Evolutionary conservation across 164 flowering plant species (phyloP), one percentile per base, ranked within the genome.

Genomic region (Santalum album): DNA sequence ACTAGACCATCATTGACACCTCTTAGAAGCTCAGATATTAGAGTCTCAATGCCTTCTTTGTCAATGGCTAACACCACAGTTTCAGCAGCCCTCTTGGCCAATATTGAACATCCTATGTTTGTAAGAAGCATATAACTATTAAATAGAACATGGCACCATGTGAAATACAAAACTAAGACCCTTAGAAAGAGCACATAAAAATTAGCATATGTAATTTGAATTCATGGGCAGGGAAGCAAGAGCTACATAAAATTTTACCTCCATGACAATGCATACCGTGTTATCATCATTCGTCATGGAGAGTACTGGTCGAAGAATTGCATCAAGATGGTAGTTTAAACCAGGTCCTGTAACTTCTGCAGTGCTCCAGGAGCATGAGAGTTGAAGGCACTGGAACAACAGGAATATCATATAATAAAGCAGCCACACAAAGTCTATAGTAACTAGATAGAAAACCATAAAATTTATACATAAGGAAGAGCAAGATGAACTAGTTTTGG

Each of bases 301-400:
- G 15, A 94, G 78, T 59, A 94, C 74, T 61, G 97, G 87, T 51
- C 96, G 97, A 73, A 94, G 87, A 45, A 94, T 66, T 25, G 80
- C 79, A 35, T 84, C 75, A 52, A 94, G 90, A 58, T 94, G 99
- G 61, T 60, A 53, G 58, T 82, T 75, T 29, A 94, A 80, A 55
- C 97, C 90, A 68, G 96, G 75, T 43, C 97, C 97, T 0, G 99
- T 97, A 78, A 94, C 99, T 68, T 92, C 99, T 21, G 96, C 96
- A 92, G 68, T 38, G 99, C 97, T 58, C 97, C 99, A 51, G 89
- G 65, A 53, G 99, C 99, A 77, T 89, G 96, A 51, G 95, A 96
- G 72, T 87, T 89, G 60, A 92, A 92, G 54, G 96, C 99, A 47
- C 99, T 92, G 73, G n/a, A 71, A 29, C 9, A 4, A 29, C 9